Conservation (phyloP, 2,329 filamentous ascomycete species). For the Paraconiothyrium brasiliense region DNA sequence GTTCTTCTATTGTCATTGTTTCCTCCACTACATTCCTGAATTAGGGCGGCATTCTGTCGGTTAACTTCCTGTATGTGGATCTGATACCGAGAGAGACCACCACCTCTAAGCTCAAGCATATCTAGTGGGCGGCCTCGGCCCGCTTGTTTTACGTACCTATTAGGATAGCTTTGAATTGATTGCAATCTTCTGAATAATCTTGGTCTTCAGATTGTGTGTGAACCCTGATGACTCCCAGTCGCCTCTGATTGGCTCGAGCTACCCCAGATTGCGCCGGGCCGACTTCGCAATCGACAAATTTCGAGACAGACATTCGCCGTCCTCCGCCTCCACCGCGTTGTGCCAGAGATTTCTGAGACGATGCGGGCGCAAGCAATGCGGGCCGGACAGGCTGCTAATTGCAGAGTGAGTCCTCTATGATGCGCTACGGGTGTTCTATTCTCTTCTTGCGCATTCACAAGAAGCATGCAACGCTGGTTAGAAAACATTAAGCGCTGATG, state of each 20-base stretch:
- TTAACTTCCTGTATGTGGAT: not conserved
- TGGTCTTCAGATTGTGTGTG: not conserved
- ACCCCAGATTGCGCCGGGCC: conserved; percentile 34
- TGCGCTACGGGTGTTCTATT: not conserved
- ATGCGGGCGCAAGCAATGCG: conserved; percentile 49
- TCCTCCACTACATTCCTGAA: not conserved
- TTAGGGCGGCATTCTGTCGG: not conserved
- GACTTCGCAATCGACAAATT: conserved; percentile 42
- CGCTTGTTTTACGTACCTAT: not conserved
- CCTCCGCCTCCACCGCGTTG: conserved; percentile 26
- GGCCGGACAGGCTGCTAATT: conserved; percentile 41
- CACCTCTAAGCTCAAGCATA: conserved; percentile 17
- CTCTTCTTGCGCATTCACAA: not conserved
- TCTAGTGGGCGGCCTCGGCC: not conserved
- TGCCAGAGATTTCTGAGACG: conserved; percentile 30
- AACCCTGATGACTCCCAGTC: conserved; percentile 22
- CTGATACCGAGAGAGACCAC: conserved; percentile 25
- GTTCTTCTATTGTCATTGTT: not conserved
- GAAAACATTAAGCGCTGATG: conserved; percentile 6
- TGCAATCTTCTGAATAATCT: too few relatives aligned
- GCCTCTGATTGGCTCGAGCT: conserved; percentile 36
- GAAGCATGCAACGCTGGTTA: not conserved
- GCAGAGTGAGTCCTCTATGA: conserved; percentile 40
- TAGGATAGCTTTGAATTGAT: conserved; percentile 2
- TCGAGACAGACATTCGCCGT: conserved; percentile 32